Conservation (phyloP, 2,329 filamentous ascomycete genomes). For the Penicillium crustosum region DNA sequence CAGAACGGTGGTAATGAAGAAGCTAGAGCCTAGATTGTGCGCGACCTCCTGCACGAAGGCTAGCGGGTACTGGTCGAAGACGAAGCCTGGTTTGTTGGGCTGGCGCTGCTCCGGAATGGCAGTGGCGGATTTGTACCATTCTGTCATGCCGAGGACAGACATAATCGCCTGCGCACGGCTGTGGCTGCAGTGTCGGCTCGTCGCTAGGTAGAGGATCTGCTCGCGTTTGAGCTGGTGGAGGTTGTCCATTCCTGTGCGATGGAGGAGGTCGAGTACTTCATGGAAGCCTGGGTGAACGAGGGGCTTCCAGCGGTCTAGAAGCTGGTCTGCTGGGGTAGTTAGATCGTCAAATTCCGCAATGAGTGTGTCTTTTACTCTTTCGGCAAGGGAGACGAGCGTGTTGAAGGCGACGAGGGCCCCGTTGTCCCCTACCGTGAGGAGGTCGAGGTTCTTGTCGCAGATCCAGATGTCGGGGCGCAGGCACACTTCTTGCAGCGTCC, state of each 20-base stretch:
- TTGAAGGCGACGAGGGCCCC: background rate
- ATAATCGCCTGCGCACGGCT: background rate
- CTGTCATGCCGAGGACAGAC: background rate
- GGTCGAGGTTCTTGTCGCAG: background rate
- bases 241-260: background rate
- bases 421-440: background rate
- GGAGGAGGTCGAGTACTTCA: background rate
- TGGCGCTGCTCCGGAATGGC: background rate
- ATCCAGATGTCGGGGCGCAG: background rate
- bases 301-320: background rate
- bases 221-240: background rate
- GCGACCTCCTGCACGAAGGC: background rate
- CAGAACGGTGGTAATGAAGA: background rate
- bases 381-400: background rate
- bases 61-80: background rate
- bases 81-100: background rate
- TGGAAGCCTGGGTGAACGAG: background rate
- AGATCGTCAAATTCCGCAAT: background rate
- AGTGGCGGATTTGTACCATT: background rate
- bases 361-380: background rate
- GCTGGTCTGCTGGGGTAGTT: background rate
- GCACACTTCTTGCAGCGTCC: background rate
- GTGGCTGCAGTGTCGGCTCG: background rate
- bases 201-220: background rate
- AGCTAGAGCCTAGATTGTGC: background rate